phyloP scores from a whole-genome alignment of 371 early-diverging fungal genomes.

The Circinella minor region DNA sequence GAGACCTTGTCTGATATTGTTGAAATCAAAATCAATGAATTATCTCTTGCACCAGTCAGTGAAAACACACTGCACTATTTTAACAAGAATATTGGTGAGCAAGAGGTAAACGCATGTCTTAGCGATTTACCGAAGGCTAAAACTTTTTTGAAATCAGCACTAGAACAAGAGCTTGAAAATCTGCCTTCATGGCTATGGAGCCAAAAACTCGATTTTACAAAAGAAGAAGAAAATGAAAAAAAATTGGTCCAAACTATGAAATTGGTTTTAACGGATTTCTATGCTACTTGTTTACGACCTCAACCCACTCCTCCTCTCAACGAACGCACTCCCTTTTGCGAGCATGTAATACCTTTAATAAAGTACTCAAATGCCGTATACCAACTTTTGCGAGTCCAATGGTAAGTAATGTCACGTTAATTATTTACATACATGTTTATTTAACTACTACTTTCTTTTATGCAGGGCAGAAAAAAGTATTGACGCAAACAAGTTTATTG shows the following conservation, averaged over 20 bases:
- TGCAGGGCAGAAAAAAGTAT: slow-evolving; percentile 15
- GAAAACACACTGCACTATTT: neutral
- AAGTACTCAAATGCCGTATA: slow-evolving; percentile 30
- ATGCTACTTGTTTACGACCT: slow-evolving; percentile 28
- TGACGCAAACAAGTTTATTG: slow-evolving; percentile 11
- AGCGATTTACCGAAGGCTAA: neutral
- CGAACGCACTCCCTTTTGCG: slow-evolving; percentile 25
- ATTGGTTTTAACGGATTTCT: slow-evolving; percentile 20
- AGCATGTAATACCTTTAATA: slow-evolving; percentile 26
- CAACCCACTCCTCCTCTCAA: slow-evolving; percentile 14
- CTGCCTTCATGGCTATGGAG: slow-evolving; percentile 11
- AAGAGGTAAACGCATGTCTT: slow-evolving; percentile 9
- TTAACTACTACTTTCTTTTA: neutral
- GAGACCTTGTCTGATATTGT: neutral
- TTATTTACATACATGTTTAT: neutral
- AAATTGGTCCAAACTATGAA: slow-evolving; percentile 6
- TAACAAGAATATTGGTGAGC: slow-evolving; percentile 8
- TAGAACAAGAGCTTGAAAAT: slow-evolving; percentile 9
- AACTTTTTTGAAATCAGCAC: neutral
- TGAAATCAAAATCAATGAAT: neutral
- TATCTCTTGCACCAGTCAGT: neutral
- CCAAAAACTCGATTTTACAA: neutral
- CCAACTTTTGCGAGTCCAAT: slow-evolving; percentile 7
- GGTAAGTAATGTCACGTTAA: slow-evolving; percentile 7
- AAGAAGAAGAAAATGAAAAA: slow-evolving; percentile 6